A percentile compares a stretch with the other conserved stretches of the same genome.
phyloP scores from a whole-genome alignment of 352 stramenopile genomes.

The Pythium utonaiense region DNA sequence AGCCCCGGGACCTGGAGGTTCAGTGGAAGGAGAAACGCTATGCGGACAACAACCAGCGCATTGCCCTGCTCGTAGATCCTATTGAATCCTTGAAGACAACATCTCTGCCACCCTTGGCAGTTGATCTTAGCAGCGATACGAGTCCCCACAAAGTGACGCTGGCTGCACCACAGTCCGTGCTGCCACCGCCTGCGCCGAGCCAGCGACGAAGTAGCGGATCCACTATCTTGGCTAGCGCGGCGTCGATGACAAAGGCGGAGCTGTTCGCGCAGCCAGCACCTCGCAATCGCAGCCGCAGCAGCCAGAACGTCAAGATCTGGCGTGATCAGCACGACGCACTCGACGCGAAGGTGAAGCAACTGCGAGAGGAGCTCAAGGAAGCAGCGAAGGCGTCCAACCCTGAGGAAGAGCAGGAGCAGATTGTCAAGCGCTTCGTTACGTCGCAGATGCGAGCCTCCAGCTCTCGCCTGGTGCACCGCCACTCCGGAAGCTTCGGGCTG shows the following conservation, averaged over 20 bases:
- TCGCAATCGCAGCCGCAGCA: slow-evolving; percentile 11
- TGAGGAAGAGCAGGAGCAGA: slow-evolving; percentile 51
- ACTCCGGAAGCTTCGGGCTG: slow-evolving; percentile 20
- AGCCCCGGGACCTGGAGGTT: not conserved
- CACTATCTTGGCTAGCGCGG: not conserved
- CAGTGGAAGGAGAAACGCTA: not conserved
- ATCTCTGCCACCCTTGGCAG: not conserved
- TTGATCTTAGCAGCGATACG: slow-evolving; percentile 10
- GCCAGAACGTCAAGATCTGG: slow-evolving; percentile 7
- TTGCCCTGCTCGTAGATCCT: not conserved
- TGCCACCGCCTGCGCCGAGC: not conserved
- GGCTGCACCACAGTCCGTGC: slow-evolving; percentile 12
- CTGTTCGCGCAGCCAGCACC: slow-evolving; percentile 1
- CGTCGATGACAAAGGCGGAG: slow-evolving; percentile 24
- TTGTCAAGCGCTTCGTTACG: slow-evolving; percentile 62
- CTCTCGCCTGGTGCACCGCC: slow-evolving; percentile 1
- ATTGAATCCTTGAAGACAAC: not conserved
- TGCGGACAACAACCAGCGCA: slow-evolving; percentile 1
- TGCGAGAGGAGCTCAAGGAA: slow-evolving; percentile 20
- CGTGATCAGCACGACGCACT: slow-evolving; percentile 19
- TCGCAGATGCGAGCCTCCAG: slow-evolving; percentile 39
- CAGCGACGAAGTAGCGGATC: not conserved
- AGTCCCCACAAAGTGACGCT: slow-evolving; percentile 11
- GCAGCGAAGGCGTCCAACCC: slow-evolving; percentile 17
- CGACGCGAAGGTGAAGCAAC: slow-evolving; percentile 20